Evolutionary conservation across 140 eudicot species (phyloP), one percentile per base, ranked within the genome.

Genomic region (Cichorium intybus): DNA sequence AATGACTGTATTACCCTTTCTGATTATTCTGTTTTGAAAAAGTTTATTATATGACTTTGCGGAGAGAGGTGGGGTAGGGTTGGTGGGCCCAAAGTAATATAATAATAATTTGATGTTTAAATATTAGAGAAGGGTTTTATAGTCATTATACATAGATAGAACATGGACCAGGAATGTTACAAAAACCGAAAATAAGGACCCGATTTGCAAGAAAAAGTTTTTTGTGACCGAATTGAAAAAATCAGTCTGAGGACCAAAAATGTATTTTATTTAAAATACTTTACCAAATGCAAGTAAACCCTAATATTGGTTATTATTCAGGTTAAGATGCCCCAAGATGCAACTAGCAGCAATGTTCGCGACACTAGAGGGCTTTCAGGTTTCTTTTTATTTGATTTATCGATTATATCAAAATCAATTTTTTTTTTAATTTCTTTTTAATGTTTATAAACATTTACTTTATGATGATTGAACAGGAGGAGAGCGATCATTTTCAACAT

Each of bases 321-420:
- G 97, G 96, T 91, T 18, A 91, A 76, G 66, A 91, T 91, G 97
- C 97, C 97, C 24, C 97, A 91, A 70, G 97, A 91, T 79, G 84
- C 95, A 46, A 84, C 95, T 50, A 85, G 70, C 41, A 81, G 77
- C 63, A 72, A 80, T 53, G 96, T 91, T 61, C 88, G 80, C 17
- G 96, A 91, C 71, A 87, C 96, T 23, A 80, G 92, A 77, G 96
- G 96, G 56, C 97, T 87, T 24, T 87, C 97, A 81, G 97, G 97
- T 90, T 34, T 54, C 51, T 57, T 65, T 31, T 18, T 41, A 10
- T 12, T 14, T 14, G 0, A 12, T 41, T 41, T 11, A 14, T 8
- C 0, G 0, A 1, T 34, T 7, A 1, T 9, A 1, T 1, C 10
- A 34, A 34, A 0, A 7, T 34, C 0, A 0, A 34, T 8, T 37